Conservation (phyloP, 2,329 filamentous ascomycete genomes). For the Stemphylium vesicarium region DNA sequence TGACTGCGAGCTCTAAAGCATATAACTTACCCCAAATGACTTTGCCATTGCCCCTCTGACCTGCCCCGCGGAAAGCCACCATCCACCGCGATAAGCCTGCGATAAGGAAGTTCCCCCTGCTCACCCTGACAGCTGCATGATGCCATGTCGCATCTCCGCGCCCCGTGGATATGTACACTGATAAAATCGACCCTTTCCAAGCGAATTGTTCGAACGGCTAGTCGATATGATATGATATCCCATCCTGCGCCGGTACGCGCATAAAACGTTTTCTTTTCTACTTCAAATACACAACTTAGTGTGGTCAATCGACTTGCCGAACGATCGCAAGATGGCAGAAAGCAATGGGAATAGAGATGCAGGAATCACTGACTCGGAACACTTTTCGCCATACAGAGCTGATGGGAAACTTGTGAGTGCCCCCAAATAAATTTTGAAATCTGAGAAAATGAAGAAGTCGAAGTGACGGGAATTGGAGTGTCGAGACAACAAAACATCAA, state of each 20-base stretch:
- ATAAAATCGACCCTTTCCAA: slow-evolving; percentile 15
- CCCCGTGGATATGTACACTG: slow-evolving; percentile 43
- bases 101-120: slow-evolving; percentile 16
- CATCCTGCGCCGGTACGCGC: slow-evolving; percentile 19
- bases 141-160: slow-evolving; percentile 43
- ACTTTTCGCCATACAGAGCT: slow-evolving; percentile 63
- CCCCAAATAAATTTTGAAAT: too few relatives aligned
- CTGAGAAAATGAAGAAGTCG: background rate
- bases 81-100: slow-evolving; percentile 16
- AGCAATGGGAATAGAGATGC: background rate
- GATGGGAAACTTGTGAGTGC: slow-evolving; percentile 64
- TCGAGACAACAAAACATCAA: background rate
- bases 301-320: background rate
- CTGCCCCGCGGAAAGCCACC: slow-evolving; percentile 6
- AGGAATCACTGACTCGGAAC: slow-evolving; percentile 47
- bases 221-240: slow-evolving; percentile 50
- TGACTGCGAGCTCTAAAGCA: too few relatives aligned
- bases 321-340: slow-evolving; percentile 10
- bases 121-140: background rate
- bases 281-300: background rate
- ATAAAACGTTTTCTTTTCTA: background rate
- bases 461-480: too few relatives aligned
- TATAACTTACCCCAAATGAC: background rate
- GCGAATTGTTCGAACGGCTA: slow-evolving; percentile 13
- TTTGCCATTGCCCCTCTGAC: background rate